These are phyloP conservation scores for Ascochyta viciae-villosae DNA, from an alignment of 2,329 filamentous ascomycete species.

Conservation along the genomic window DNA sequence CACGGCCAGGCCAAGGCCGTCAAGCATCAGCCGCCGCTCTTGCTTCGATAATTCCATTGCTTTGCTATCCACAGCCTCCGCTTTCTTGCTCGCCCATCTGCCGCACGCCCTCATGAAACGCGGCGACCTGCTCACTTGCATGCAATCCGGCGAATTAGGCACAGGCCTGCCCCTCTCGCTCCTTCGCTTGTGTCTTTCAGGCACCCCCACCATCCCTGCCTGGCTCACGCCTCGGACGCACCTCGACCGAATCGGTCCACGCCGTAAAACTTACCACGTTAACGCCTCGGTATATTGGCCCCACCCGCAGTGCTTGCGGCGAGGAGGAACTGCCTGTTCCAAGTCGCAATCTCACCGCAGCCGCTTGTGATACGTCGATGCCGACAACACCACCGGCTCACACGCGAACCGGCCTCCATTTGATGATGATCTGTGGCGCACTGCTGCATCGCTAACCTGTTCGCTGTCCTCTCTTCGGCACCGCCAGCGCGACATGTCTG, in stretches of 20 bases:
- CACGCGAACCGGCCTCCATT: neutral
- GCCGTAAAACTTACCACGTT: neutral
- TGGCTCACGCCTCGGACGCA: neutral
- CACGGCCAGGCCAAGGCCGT: conserved; percentile 4
- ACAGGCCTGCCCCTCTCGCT: conserved; percentile 6
- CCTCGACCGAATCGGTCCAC: conserved; percentile 5
- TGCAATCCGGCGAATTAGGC: neutral
- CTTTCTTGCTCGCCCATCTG: conserved; percentile 14
- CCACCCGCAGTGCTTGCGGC: conserved; percentile 12
- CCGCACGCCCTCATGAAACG: conserved; percentile 17
- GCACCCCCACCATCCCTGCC: conserved; percentile 10
- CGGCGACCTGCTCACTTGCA: neutral
- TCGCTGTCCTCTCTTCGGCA: neutral
- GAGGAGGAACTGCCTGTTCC: conserved; percentile 6
- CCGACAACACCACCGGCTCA: conserved; percentile 1
- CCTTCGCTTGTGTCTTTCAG: conserved; percentile 4
- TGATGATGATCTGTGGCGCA: neutral
- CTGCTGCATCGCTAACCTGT: neutral
- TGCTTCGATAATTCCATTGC: too few species aligned
- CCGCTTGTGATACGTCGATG: conserved; percentile 11
- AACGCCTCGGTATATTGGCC: conserved; percentile 8
- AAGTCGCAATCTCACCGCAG: conserved; percentile 3
- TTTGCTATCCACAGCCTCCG: neutral
- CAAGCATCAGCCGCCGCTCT: neutral
- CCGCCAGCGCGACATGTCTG: too few species aligned